Percentiles rank a stretch among this genome's conserved stretches.
Conservation (phyloP, 2,329 filamentous ascomycete species). For the Scedosporium minutisporum region DNA sequence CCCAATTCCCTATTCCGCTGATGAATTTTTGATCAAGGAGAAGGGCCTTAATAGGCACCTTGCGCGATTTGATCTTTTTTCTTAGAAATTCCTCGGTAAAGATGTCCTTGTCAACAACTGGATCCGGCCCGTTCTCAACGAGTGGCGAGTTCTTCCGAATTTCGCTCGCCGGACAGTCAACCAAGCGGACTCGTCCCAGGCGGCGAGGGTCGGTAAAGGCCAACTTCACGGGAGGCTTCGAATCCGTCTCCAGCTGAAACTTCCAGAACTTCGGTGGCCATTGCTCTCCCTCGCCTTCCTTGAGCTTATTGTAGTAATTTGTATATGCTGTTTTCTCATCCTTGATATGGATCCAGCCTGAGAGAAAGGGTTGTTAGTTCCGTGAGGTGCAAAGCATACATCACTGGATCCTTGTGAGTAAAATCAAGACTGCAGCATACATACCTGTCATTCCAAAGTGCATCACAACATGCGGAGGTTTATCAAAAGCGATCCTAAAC, state of each 20-base stretch:
- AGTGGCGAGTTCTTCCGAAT: slow-evolving; percentile 72
- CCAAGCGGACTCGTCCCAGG: slow-evolving; percentile 68
- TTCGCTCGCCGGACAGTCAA: slow-evolving; percentile 67
- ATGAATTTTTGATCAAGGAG: slow-evolving; percentile 81
- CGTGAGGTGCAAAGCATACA: background rate
- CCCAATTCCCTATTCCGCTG: slow-evolving; percentile 94
- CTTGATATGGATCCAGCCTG: slow-evolving; percentile 79
- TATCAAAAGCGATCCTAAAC: slow-evolving; percentile 48
- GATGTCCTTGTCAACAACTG: slow-evolving; percentile 68
- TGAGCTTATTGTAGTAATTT: slow-evolving; percentile 69
- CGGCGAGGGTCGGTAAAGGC: slow-evolving; percentile 81
- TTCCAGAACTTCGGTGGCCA: slow-evolving; percentile 94
- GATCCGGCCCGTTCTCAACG: slow-evolving; percentile 88
- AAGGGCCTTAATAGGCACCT: slow-evolving; percentile 80
- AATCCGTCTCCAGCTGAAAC: slow-evolving; percentile 61
- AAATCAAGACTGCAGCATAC: background rate
- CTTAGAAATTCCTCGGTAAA: slow-evolving; percentile 69
- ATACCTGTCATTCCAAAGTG: slow-evolving; percentile 70
- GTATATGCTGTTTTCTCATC: slow-evolving; percentile 69
- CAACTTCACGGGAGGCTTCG: slow-evolving; percentile 43
- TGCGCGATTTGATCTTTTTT: slow-evolving; percentile 62
- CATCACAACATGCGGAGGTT: slow-evolving; percentile 77
- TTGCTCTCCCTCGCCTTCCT: slow-evolving; percentile 42
- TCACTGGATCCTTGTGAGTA: background rate
- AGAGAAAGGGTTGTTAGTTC: background rate